Conservation (phyloP, 163 green algal genomes). For the Chlamydomonas reinhardtii region DNA sequence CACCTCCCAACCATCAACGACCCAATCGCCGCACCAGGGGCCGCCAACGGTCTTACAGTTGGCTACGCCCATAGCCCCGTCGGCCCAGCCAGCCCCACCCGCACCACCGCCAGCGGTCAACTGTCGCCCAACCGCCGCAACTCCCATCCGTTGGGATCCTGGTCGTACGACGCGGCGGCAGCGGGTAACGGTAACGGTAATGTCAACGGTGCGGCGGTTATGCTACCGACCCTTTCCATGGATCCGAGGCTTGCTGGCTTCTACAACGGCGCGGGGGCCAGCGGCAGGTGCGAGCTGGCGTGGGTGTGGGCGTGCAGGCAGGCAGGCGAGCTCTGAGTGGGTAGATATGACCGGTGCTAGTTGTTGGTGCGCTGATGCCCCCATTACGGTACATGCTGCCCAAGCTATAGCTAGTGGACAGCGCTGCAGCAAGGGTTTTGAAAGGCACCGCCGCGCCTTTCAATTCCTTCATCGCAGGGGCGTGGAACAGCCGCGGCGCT, state of each 20-base stretch:
- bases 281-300: background rate
- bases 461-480: too few relatives aligned
- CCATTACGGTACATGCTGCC: too few relatives aligned
- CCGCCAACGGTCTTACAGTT: background rate
- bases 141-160: too few relatives aligned
- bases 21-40: background rate
- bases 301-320: background rate
- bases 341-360: too few relatives aligned
- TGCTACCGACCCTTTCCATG: conserved; percentile 17
- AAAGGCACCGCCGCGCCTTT: too few relatives aligned
- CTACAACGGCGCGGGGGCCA: background rate
- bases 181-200: background rate
- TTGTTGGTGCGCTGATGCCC: too few relatives aligned
- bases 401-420: too few relatives aligned
- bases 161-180: background rate
- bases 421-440: too few relatives aligned
- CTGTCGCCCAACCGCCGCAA: too few relatives aligned
- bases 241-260: background rate
- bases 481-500: too few relatives aligned
- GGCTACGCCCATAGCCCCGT: background rate
- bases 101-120: too few relatives aligned
- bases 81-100: background rate
- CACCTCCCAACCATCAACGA: conserved; percentile 27
- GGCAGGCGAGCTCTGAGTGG: too few relatives aligned
- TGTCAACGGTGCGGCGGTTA: background rate